A percentile compares a stretch with the other conserved stretches of the same genome.
These are phyloP conservation scores for Colletotrichum karsti DNA, from an alignment of 2,329 filamentous ascomycete genomes.

Conservation along the genomic window DNA sequence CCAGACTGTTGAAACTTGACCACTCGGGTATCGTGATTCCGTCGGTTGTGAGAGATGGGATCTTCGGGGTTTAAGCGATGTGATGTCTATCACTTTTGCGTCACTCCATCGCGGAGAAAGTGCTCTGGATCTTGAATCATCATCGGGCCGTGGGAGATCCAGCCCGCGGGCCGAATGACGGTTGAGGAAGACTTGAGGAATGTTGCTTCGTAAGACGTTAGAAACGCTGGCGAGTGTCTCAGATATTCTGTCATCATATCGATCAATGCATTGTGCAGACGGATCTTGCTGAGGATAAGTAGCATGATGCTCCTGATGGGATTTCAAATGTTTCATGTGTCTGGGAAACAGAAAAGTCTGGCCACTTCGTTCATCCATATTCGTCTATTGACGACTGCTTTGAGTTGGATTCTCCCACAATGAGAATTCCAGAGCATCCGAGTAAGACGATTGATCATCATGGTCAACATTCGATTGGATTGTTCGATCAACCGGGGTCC, in stretches of 20 bases:
- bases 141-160: neutral
- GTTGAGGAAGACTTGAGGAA: neutral
- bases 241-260: neutral
- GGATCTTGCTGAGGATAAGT: neutral
- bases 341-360: too few relatives aligned
- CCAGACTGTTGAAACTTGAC: neutral
- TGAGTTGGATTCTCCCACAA: too few relatives aligned
- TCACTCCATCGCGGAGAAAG: neutral
- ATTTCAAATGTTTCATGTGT: too few relatives aligned
- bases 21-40: neutral
- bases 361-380: too few relatives aligned
- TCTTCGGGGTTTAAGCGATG: neutral
- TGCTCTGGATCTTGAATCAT: neutral
- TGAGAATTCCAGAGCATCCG: too few relatives aligned
- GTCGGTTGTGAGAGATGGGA: neutral
- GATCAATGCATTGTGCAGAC: too few relatives aligned
- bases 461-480: too few relatives aligned
- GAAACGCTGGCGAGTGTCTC: conserved; percentile 5
- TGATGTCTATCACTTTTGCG: neutral
- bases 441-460: too few relatives aligned
- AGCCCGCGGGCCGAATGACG: conserved; percentile 30
- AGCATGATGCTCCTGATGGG: too few relatives aligned
- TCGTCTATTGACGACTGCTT: too few relatives aligned
- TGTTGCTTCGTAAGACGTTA: conserved; percentile 33
- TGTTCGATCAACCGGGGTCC: too few relatives aligned